Evolutionary conservation across 352 stramenopile species (phyloP).

Genomic region (Phytopythium litorale): DNA sequence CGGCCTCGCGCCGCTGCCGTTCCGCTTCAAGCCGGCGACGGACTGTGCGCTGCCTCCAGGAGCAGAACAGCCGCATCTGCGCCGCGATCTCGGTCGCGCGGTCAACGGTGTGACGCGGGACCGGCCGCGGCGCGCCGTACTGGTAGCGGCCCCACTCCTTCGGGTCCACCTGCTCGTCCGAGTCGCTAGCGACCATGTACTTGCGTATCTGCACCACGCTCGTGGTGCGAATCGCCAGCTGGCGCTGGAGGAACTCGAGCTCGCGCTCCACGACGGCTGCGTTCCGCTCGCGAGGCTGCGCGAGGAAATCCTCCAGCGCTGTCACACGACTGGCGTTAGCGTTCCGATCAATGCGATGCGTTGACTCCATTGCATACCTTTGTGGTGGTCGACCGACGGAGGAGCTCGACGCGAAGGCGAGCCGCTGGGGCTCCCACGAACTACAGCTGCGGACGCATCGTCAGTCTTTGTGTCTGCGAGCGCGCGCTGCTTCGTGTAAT

Average conservation of each 20-base stretch:
- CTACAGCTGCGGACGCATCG: background rate
- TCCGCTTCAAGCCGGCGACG: slow-evolving; percentile 32
- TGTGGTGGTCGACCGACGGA: slow-evolving; percentile 47
- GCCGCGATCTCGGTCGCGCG: slow-evolving; percentile 40
- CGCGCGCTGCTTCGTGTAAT: slow-evolving; percentile 19
- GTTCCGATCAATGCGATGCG: no score
- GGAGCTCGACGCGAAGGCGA: slow-evolving; percentile 24
- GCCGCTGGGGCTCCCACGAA: background rate
- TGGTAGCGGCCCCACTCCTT: slow-evolving; percentile 66
- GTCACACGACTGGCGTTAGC: background rate
- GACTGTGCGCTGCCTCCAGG: slow-evolving; percentile 39
- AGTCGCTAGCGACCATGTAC: slow-evolving; percentile 70
- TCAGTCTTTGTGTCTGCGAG: background rate
- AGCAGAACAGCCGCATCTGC: slow-evolving; percentile 54
- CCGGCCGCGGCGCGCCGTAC: slow-evolving; percentile 34
- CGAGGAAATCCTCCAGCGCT: slow-evolving; percentile 50
- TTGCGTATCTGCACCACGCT: slow-evolving; percentile 54
- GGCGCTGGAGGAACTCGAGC: slow-evolving; percentile 53
- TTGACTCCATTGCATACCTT: slow-evolving; percentile 16
- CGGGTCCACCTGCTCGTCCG: slow-evolving; percentile 43
- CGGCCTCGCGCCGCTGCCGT: slow-evolving; percentile 18
- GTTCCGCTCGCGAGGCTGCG: slow-evolving; percentile 36
- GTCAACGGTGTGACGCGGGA: slow-evolving; percentile 45
- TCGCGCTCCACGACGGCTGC: slow-evolving; percentile 34
- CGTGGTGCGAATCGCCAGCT: slow-evolving; percentile 50